Conservation (phyloP, 2,329 filamentous ascomycete species). For the Fusarium anthophilum region DNA sequence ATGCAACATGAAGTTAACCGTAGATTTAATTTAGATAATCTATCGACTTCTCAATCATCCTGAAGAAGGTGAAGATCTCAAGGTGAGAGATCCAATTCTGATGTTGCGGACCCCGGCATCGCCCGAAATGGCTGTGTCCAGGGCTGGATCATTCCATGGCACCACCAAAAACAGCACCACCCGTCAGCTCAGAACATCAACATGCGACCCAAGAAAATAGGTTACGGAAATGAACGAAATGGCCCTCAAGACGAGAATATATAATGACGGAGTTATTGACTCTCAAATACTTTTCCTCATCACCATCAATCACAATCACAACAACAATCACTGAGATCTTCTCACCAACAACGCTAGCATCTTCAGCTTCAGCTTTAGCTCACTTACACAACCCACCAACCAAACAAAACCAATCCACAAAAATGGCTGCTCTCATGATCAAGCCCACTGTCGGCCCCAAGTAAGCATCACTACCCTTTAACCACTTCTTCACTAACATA, state of each 20-base stretch:
- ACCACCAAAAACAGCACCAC: conserved; percentile 34
- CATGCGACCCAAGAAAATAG: conserved; percentile 17
- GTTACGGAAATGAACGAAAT: conserved; percentile 13
- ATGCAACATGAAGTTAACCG: no score
- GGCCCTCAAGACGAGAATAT: conserved; percentile 1
- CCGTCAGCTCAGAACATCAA: conserved; percentile 36
- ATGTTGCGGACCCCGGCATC: conserved; percentile 22
- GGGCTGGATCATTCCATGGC: conserved; percentile 30
- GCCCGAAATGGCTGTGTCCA: conserved; percentile 26
- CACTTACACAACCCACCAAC: conserved; percentile 27
- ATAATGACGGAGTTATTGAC: conserved; percentile 15
- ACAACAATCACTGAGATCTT: conserved; percentile 19
- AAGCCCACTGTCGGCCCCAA: conserved; percentile 29
- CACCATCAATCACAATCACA: conserved; percentile 25
- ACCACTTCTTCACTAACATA: background rate
- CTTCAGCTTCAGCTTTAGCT: background rate
- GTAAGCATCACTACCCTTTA: conserved; percentile 2
- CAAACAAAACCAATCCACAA: conserved; percentile 16
- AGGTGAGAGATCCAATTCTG: background rate
- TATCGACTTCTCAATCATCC: background rate
- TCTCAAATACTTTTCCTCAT: background rate
- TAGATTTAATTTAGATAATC: no score
- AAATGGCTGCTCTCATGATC: conserved; percentile 38
- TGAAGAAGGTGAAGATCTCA: background rate
- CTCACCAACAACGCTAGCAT: conserved; percentile 14